Evolutionary conservation across 192 early-diverging fungal genomes (phyloP), one percentile per base, ranked within the genome.

Genomic region (Phlyctochytrium planicorne): DNA sequence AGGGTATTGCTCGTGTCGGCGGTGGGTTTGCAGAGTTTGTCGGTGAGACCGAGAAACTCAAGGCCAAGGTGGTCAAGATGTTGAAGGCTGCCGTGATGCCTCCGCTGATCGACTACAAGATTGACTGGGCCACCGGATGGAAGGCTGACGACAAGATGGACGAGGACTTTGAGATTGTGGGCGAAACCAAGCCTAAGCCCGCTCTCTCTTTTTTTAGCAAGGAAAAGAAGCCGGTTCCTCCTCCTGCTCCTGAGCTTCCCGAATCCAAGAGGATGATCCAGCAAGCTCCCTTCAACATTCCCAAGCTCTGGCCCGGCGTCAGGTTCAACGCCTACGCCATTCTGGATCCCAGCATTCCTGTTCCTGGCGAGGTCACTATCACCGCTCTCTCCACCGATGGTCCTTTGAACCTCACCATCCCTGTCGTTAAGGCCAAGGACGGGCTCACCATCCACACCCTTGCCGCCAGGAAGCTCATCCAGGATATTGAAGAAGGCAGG

Each of bases 31-130:
- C 84, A 1, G 62, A 83, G 53, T 75, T 75, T 60, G 83, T 85
- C 0, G 72, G 73, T 6, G 66, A 65, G 23, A 63, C 64, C 16
- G 83, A 85, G 64, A 71, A 72, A 32, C 76, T 86, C 78, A 74
- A 86, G 29, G 69, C 59, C 27, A 85, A 85, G 56, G 63, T 86
- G 27, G 65, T 86, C 25, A 71, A 72, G 36, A 82, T 86, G 81
- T 60, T 85, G 31, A 85, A 86, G 37, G 74, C 72, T 59, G 69
- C 78, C 0, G 35, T 85, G 27, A 60, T 72, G 37, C 72, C 78
- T 53, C 72, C 73, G 0, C 20, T 47, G 40, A 60, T 86, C 23
- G 73, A 85, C 63, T 84, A 74, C 60, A 78, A 79, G 60, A 62
- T 85, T 23, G 57, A 67, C 50, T 79, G 64, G 75, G 59, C 65